Conservation (phyloP, 345 rosid genomes). For the Eucalyptus regnans region DNA sequence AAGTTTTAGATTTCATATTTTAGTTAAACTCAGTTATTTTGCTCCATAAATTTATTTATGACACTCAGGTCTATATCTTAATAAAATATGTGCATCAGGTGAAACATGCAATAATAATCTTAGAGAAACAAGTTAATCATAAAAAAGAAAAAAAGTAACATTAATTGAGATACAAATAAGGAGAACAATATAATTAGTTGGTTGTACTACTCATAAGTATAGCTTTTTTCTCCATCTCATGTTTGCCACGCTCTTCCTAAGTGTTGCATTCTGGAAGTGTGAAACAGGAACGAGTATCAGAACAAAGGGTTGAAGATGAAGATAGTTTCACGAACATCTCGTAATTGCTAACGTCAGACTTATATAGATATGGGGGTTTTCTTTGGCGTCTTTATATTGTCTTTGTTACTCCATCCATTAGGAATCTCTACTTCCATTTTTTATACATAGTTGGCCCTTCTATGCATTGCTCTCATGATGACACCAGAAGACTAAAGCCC, state of each 20-base stretch:
- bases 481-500: neutral
- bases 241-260: neutral
- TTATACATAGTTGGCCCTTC: neutral
- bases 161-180: neutral
- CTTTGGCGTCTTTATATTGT: neutral
- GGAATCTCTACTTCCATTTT: neutral
- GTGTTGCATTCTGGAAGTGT: neutral
- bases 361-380: neutral
- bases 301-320: neutral
- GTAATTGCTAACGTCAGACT: neutral
- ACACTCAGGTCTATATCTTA: neutral
- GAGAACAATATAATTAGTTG: neutral
- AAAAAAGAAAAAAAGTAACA: neutral
- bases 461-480: neutral
- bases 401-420: neutral
- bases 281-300: neutral
- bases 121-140: neutral
- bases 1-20: neutral
- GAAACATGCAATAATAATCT: neutral
- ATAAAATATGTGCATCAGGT: neutral
- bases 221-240: neutral
- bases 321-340: neutral
- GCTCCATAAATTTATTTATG: neutral
- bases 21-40: neutral
- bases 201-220: neutral